Evolutionary conservation across 2,329 filamentous ascomycete species (phyloP).

Genomic region (Exophiala bonariae): DNA sequence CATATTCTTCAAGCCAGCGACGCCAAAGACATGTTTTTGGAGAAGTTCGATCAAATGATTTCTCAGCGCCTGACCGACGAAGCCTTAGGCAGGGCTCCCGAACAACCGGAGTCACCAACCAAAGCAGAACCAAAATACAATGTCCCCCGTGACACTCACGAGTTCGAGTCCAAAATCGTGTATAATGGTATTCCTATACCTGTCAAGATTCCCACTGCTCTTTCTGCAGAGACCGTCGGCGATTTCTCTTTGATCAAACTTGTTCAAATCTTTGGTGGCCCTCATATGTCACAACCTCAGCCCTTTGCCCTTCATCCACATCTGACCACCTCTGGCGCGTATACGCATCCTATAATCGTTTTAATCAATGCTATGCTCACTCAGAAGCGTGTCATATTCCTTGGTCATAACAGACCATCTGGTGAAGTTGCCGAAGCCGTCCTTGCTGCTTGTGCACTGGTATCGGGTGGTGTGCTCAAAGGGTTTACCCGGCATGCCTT

Average conservation of each 20-base stretch:
- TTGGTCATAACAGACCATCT: constrained; percentile 92
- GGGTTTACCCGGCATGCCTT: constrained; percentile 97
- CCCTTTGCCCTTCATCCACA: constrained; percentile 86
- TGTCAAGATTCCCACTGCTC: constrained; percentile 90
- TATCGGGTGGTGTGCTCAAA: constrained; percentile 84
- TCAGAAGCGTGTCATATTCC: constrained; percentile 93
- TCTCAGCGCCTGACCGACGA: constrained; percentile 75
- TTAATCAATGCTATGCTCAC: constrained; percentile 92
- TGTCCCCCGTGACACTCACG: constrained; percentile 90
- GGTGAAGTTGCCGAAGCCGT: constrained; percentile 98
- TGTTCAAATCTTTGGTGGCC: constrained; percentile 86
- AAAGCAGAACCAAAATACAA: constrained; percentile 67
- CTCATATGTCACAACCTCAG: constrained; percentile 79
- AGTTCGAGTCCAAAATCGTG: constrained; percentile 92
- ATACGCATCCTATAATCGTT: constrained; percentile 92
- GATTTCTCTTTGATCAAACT: constrained; percentile 98
- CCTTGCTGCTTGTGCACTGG: constrained; percentile 89
- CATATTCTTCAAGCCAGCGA: constrained; percentile 86
- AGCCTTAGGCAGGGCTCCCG: constrained; percentile 35
- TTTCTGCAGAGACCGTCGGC: constrained; percentile 92
- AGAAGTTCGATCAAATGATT: constrained; percentile 96
- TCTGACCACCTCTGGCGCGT: constrained; percentile 84
- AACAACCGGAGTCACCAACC: constrained; percentile 47
- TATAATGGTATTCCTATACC: constrained; percentile 97
- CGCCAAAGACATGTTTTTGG: constrained; percentile 92